These are phyloP conservation scores for Boletus bicolor DNA, from an alignment of 768 basidiomycete species.

Conservation along the genomic window DNA sequence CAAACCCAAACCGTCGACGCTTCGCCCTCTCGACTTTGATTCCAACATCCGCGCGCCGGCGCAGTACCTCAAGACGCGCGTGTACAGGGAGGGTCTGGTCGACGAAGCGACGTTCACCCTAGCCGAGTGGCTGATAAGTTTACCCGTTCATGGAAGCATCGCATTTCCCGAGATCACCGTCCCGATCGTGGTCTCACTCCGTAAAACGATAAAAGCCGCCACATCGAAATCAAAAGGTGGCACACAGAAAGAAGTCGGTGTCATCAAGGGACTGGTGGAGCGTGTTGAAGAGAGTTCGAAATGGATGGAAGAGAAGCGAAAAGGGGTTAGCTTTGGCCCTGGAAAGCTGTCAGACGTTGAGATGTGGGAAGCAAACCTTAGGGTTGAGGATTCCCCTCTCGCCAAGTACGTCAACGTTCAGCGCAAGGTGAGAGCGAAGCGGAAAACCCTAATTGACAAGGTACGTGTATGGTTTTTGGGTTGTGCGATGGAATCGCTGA, in stretches of 20 bases:
- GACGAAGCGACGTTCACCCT: constrained; percentile 81
- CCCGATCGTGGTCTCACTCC: constrained; percentile 69
- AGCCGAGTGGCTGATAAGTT: constrained; percentile 75
- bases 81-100: constrained; percentile 76
- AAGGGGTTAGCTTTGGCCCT: constrained; percentile 72
- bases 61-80: constrained; percentile 83
- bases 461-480: constrained; percentile 34
- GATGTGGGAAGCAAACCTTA: constrained; percentile 64
- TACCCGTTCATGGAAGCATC: constrained; percentile 74
- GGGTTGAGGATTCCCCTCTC: constrained; percentile 69
- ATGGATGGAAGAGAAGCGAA: constrained; percentile 74
- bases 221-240: constrained; percentile 38
- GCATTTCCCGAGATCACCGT: constrained; percentile 92
- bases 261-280: constrained; percentile 78
- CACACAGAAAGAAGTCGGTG: constrained; percentile 51
- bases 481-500: constrained; percentile 1
- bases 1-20: constrained; percentile 78
- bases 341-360: constrained; percentile 65
- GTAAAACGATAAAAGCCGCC: constrained; percentile 66
- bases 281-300: constrained; percentile 79
- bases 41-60: constrained; percentile 83
- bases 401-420: constrained; percentile 79
- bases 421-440: constrained; percentile 76
- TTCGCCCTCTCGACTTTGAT: constrained; percentile 88
- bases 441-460: constrained; percentile 70